Conservation (phyloP, 106 monocot genomes). For the Dendrobium chrysotoxum region DNA sequence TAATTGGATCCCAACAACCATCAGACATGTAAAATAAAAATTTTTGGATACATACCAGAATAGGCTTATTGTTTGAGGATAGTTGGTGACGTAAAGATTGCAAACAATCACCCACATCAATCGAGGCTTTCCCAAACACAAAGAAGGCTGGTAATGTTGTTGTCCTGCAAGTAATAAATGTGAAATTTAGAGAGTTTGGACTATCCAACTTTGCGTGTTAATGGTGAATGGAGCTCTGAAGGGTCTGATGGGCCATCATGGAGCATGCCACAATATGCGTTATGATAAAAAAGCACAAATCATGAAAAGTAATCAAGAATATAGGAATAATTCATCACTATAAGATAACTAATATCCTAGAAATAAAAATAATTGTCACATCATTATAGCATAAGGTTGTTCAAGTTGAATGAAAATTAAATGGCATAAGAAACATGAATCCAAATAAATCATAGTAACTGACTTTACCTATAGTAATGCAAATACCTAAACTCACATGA, state of each 20-base stretch:
- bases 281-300: not conserved
- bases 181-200: not conserved
- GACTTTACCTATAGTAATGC: not conserved
- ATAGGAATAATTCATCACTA: not conserved
- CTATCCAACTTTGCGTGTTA: not conserved
- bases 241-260: not conserved
- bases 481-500: not conserved
- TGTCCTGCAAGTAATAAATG: conserved; percentile 46
- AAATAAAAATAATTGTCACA: not conserved
- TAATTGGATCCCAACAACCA: not conserved
- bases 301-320: not conserved
- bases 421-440: not conserved
- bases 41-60: conserved; percentile 53
- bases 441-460: not conserved
- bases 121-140: conserved; percentile 67
- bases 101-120: conserved; percentile 46
- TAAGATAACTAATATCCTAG: not conserved
- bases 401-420: not conserved
- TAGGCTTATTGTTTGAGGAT: conserved; percentile 36
- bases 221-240: not conserved
- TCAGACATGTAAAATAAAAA: not conserved
- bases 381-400: not conserved
- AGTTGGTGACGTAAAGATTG: conserved; percentile 28
- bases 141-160: conserved; percentile 79
- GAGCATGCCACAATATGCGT: not conserved